Evolutionary conservation across 1,284 basidiomycete genomes (phyloP).

Genomic region (Veloboletus limbatus): DNA sequence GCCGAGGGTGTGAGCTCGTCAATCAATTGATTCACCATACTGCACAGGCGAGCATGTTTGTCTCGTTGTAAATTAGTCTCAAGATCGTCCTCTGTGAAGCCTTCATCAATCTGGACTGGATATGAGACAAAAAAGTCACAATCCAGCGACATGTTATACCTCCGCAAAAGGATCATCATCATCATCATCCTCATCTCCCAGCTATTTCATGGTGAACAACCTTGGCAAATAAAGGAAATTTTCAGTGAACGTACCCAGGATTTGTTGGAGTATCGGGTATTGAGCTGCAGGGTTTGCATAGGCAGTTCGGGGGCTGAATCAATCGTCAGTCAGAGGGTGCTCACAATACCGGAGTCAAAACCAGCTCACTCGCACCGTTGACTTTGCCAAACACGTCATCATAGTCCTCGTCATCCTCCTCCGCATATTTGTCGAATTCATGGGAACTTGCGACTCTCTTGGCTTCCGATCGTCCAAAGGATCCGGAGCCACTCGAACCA

Average conservation of each 20-base stretch:
- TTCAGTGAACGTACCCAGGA: conserved; percentile 64
- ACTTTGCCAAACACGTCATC: conserved; percentile 87
- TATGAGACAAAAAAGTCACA: conserved; percentile 9
- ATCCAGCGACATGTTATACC: conserved; percentile 39
- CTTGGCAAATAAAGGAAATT: conserved; percentile 2
- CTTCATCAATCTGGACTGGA: conserved; percentile 75
- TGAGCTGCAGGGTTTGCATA: conserved; percentile 74
- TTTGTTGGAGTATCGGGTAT: conserved; percentile 79
- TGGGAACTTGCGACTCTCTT: conserved; percentile 48
- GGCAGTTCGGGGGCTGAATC: conserved; percentile 53
- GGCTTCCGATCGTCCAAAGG: conserved; percentile 64
- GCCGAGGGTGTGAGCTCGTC: conserved; percentile 82
- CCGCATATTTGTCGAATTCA: conserved; percentile 81
- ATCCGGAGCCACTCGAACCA: conserved; percentile 41
- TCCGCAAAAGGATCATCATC: conserved; percentile 95
- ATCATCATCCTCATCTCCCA: conserved; percentile 81
- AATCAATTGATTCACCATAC: conserved; percentile 78
- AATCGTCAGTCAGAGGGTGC: background rate
- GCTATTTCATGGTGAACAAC: conserved; percentile 37
- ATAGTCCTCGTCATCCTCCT: conserved; percentile 84
- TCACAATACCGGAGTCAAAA: background rate
- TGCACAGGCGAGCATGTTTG: conserved; percentile 84
- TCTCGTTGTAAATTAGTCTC: conserved; percentile 89
- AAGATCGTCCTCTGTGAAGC: conserved; percentile 82
- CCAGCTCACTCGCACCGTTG: conserved; percentile 55